Percentiles rank a stretch among this genome's conserved stretches.
Conservation (phyloP, 805 yeast species). For the Kuraishia capsulata region DNA sequence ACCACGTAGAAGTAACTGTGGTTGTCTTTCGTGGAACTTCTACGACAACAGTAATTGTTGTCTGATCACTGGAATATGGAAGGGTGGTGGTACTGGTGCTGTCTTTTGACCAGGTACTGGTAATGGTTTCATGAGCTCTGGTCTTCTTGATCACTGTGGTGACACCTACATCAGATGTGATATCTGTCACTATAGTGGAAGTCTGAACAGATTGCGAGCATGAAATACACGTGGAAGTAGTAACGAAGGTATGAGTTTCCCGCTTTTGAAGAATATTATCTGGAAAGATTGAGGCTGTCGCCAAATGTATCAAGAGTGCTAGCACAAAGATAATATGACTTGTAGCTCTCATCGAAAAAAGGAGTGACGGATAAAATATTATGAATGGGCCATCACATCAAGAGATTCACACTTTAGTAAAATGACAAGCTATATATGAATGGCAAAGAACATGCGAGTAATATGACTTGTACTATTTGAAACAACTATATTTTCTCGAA, state of each 20-base stretch:
- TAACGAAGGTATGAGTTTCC: background rate
- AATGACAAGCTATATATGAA: too few relatives aligned
- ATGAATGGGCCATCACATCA: too few relatives aligned
- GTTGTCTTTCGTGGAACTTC: background rate
- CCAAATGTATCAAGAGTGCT: too few relatives aligned
- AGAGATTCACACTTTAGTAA: too few relatives aligned
- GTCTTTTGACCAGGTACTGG: background rate
- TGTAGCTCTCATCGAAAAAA: too few relatives aligned
- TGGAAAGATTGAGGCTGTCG: too few relatives aligned
- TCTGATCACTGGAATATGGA: background rate
- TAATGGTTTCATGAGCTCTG: background rate
- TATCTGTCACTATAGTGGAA: background rate
- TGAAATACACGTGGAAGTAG: conserved; percentile 1
- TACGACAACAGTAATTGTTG: conserved; percentile 1
- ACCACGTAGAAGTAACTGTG: background rate
- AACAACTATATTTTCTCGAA: too few relatives aligned
- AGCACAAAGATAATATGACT: too few relatives aligned
- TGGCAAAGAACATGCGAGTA: too few relatives aligned
- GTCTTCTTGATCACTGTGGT: background rate
- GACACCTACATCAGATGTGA: background rate
- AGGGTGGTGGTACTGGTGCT: conserved; percentile 1
- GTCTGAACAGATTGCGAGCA: background rate
- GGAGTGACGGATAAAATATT: too few relatives aligned
- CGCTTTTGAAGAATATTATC: background rate
- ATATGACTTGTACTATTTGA: too few relatives aligned